Conservation (phyloP, 2,329 filamentous ascomycete genomes). For the Fusarium annulatum region DNA sequence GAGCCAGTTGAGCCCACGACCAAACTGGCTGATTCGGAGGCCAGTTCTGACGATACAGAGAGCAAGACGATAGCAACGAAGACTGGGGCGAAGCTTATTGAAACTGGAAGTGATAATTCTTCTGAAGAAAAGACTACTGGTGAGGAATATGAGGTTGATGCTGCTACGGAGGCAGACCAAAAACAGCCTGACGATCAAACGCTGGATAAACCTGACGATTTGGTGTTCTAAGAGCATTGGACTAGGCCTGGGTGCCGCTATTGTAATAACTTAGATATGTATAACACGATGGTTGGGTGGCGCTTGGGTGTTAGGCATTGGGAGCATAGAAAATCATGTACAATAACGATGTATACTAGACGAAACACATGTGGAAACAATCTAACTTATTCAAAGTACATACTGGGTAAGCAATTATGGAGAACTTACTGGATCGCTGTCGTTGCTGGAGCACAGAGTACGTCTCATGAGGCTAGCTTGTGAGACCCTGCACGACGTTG, state of each 20-base stretch:
- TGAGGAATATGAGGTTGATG: not conserved
- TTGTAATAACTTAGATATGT: slow-evolving; percentile 33
- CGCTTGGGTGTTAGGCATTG: slow-evolving; percentile 18
- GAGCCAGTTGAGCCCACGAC: not conserved
- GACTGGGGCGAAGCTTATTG: not conserved
- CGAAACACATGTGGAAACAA: not conserved
- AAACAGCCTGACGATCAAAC: slow-evolving; percentile 13
- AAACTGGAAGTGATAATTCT: not conserved
- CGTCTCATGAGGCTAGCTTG: slow-evolving; percentile 26
- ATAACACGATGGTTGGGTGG: slow-evolving; percentile 32
- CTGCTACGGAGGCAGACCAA: slow-evolving; percentile 2
- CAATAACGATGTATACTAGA: slow-evolving; percentile 24
- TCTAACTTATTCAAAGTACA: not conserved
- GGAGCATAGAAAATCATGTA: slow-evolving; percentile 16
- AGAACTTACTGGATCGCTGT: not conserved
- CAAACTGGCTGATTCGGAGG: not conserved
- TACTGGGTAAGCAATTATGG: not conserved
- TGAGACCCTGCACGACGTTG: slow-evolving; percentile 29
- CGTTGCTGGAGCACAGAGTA: not conserved
- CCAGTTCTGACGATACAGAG: not conserved
- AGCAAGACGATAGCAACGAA: not conserved
- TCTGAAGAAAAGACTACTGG: not conserved
- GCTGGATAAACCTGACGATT: slow-evolving; percentile 12
- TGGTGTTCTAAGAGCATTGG: slow-evolving; percentile 22
- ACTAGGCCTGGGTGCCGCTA: not conserved